A percentile compares a stretch with the other conserved stretches of the same genome.
phyloP scores from a whole-genome alignment of 176 grass and related monocot species.

The Carex scoparia region DNA sequence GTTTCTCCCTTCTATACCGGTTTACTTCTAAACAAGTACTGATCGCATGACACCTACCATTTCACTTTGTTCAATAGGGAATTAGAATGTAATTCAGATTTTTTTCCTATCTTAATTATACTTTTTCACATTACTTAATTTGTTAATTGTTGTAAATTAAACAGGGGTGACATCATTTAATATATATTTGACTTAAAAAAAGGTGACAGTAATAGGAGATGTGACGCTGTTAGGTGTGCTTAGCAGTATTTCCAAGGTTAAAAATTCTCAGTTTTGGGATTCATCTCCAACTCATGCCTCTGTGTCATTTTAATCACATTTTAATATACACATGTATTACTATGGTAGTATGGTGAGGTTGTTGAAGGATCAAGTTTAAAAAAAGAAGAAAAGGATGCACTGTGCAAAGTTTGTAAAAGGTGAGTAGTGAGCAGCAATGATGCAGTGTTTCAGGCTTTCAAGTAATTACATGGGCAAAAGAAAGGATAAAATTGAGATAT shows the following conservation, averaged over 20 bases:
- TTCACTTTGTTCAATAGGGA: not conserved
- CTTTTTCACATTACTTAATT: not conserved
- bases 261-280: conserved; percentile 78
- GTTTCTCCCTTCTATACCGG: no score
- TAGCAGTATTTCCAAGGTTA: conserved; percentile 81
- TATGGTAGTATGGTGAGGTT: not conserved
- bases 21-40: not conserved
- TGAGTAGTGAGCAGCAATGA: not conserved
- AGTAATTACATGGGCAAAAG: no score
- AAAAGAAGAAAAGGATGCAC: not conserved
- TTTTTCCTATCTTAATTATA: not conserved
- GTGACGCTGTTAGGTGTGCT: conserved; percentile 81
- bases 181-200: conserved; percentile 76
- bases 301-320: conserved; percentile 30
- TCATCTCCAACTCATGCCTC: conserved; percentile 30
- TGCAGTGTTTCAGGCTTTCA: not conserved
- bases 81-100: not conserved
- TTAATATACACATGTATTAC: not conserved
- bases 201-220: conserved; percentile 79
- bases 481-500: not conserved
- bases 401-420: not conserved
- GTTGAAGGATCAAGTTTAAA: not conserved
- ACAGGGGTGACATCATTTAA: conserved; percentile 74
- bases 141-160: not conserved
- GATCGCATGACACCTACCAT: not conserved